phyloP scores from a whole-genome alignment of 768 basidiomycete genomes.

The Coprinopsis marcescibilis region DNA sequence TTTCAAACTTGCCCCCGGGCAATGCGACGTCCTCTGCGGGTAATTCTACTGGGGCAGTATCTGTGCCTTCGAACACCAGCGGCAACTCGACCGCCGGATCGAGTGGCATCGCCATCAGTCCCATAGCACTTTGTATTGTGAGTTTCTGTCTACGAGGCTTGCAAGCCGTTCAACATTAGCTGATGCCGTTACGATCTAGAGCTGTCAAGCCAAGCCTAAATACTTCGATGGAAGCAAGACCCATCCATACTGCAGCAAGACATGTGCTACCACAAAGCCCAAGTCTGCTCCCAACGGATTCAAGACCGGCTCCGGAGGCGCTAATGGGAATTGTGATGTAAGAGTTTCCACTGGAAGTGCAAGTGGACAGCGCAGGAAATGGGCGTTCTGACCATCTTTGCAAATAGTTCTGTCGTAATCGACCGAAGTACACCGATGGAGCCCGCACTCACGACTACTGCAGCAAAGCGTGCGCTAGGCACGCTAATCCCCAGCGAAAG shows the following conservation, averaged over 20 bases:
- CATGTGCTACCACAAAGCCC: conserved; percentile 41
- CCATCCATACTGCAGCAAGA: conserved; percentile 55
- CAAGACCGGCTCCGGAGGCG: conserved; percentile 17
- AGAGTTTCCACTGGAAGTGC: no score
- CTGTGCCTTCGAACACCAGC: conserved; percentile 22
- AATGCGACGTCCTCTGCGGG: conserved; percentile 20
- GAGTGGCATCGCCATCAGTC: conserved; percentile 24
- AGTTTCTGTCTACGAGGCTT: conserved; percentile 18
- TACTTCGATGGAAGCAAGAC: conserved; percentile 49
- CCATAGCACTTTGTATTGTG: conserved; percentile 47
- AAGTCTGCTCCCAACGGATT: conserved; percentile 13
- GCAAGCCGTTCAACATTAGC: no score
- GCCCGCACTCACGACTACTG: conserved; percentile 57
- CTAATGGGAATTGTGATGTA: conserved; percentile 45
- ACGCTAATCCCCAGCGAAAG: conserved; percentile 28
- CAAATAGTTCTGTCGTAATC: conserved; percentile 49
- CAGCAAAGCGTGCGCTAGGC: conserved; percentile 56
- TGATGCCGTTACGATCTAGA: conserved; percentile 36
- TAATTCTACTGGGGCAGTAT: conserved; percentile 7
- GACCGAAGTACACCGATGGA: conserved; percentile 56
- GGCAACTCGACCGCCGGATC: conserved; percentile 15
- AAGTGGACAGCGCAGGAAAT: no score
- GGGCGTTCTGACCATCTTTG: no score
- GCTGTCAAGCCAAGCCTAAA: conserved; percentile 51
- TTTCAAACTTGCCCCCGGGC: conserved; percentile 19